Evolutionary conservation across 2,329 filamentous ascomycete genomes (phyloP).

Genomic region (Trichoderma atrobrunneum): DNA sequence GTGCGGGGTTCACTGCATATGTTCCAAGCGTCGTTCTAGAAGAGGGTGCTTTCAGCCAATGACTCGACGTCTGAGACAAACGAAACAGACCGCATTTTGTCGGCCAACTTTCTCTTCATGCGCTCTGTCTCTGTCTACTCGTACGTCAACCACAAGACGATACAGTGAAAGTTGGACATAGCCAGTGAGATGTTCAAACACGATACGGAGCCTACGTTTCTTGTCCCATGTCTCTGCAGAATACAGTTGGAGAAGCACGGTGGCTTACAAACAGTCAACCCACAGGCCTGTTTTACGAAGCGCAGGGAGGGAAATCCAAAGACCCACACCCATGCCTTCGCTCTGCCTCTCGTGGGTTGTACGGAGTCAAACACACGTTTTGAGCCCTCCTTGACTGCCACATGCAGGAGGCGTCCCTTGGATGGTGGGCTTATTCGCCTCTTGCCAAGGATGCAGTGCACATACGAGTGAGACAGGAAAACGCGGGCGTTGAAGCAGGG

Average conservation of each 20-base stretch:
- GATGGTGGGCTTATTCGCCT: background rate
- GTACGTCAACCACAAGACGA: background rate
- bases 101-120: background rate
- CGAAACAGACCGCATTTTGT: slow-evolving; percentile 7
- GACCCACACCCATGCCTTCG: slow-evolving; percentile 6
- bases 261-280: background rate
- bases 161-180: background rate
- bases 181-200: background rate
- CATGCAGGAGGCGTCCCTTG: slow-evolving; percentile 3
- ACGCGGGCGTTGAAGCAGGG: background rate
- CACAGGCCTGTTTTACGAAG: background rate
- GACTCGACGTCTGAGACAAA: background rate
- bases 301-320: background rate
- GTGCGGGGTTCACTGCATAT: slow-evolving; percentile 17
- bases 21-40: slow-evolving; percentile 18
- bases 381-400: slow-evolving; percentile 1
- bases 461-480: background rate
- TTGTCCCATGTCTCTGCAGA: background rate
- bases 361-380: background rate
- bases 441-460: background rate
- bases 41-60: slow-evolving; percentile 4
- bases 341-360: background rate
- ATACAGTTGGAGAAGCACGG: background rate
- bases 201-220: background rate
- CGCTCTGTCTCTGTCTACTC: background rate